Evolutionary conservation across 1,139 yeast genomes (phyloP).

Genomic region (Pichia sp.): DNA sequence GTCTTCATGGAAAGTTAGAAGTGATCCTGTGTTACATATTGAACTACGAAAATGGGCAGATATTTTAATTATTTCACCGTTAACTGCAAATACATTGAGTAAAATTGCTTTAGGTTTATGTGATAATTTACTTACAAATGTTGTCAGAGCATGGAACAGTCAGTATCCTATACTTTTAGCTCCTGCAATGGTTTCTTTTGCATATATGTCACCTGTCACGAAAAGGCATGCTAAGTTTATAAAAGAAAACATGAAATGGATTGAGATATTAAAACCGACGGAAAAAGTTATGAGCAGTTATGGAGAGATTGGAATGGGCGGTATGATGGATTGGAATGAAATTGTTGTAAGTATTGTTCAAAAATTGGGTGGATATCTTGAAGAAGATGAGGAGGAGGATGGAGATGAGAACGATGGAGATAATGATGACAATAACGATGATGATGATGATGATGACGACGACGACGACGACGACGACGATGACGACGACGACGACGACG

Average conservation of each 20-base stretch:
- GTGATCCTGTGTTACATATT: slow-evolving; percentile 89
- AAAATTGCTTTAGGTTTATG: slow-evolving; percentile 85
- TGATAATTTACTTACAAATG: slow-evolving; percentile 81
- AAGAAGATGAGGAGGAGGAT: slow-evolving; percentile 42
- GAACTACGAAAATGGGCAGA: slow-evolving; percentile 96
- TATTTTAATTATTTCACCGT: slow-evolving; percentile 77
- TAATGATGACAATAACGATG: slow-evolving; percentile 40
- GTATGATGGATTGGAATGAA: slow-evolving; percentile 88
- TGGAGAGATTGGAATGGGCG: slow-evolving; percentile 95
- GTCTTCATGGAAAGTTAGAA: slow-evolving; percentile 75
- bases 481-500: slow-evolving; percentile 37
- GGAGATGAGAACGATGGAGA: slow-evolving; percentile 39
- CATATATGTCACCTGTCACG: slow-evolving; percentile 82
- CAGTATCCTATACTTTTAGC: slow-evolving; percentile 82
- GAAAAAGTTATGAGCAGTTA: slow-evolving; percentile 89
- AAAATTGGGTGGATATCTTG: slow-evolving; percentile 85
- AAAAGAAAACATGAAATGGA: slow-evolving; percentile 86
- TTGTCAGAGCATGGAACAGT: slow-evolving; percentile 87
- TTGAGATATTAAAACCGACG: slow-evolving; percentile 80
- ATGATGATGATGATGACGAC: slow-evolving; percentile 39
- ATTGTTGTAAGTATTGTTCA: slow-evolving; percentile 78
- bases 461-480: slow-evolving; percentile 33
- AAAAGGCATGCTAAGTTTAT: slow-evolving; percentile 70
- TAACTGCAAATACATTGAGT: slow-evolving; percentile 87
- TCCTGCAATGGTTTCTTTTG: slow-evolving; percentile 90